Percentiles rank a stretch among this genome's conserved stretches.
These are phyloP conservation scores for Colletotrichum chrysophilum DNA, from an alignment of 2,329 filamentous ascomycete species.

Conservation along the genomic window DNA sequence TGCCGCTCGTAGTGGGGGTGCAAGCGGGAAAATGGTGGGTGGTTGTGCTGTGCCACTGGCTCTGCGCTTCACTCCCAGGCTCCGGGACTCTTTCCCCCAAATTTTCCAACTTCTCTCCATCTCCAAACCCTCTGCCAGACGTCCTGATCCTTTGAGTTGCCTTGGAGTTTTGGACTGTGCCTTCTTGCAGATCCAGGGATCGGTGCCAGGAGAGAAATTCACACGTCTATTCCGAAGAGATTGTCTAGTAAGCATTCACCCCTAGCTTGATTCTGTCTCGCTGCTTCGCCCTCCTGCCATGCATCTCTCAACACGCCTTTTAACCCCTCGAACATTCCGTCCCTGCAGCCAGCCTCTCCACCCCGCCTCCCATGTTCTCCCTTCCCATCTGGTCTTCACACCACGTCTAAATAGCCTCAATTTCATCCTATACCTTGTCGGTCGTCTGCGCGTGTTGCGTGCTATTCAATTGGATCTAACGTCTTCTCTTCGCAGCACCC, in stretches of 20 bases:
- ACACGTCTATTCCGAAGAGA: neutral
- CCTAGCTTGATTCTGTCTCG: constrained; percentile 3
- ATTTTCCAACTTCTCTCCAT: neutral
- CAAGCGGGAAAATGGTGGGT: neutral
- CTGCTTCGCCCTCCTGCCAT: neutral
- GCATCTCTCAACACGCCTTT: neutral
- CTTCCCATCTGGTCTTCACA: neutral
- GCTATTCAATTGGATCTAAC: constrained; percentile 10
- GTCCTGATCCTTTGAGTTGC: neutral
- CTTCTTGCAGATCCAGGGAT: neutral
- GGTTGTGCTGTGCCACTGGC: neutral
- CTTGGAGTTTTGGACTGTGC: neutral
- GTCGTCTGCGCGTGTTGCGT: neutral
- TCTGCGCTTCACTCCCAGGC: neutral
- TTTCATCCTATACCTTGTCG: neutral
- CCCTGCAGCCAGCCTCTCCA: neutral
- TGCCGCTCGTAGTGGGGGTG: neutral
- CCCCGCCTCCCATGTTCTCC: neutral
- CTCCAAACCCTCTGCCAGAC: neutral
- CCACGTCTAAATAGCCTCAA: constrained; percentile 5
- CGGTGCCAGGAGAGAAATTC: constrained; percentile 7
- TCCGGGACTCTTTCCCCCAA: neutral
- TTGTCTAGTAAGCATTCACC: constrained; percentile 8
- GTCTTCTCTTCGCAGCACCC: neutral
- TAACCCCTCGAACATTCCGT: constrained; percentile 16